Evolutionary conservation across 805 yeast species (phyloP).

Genomic region (Barnettozyma sp.): DNA sequence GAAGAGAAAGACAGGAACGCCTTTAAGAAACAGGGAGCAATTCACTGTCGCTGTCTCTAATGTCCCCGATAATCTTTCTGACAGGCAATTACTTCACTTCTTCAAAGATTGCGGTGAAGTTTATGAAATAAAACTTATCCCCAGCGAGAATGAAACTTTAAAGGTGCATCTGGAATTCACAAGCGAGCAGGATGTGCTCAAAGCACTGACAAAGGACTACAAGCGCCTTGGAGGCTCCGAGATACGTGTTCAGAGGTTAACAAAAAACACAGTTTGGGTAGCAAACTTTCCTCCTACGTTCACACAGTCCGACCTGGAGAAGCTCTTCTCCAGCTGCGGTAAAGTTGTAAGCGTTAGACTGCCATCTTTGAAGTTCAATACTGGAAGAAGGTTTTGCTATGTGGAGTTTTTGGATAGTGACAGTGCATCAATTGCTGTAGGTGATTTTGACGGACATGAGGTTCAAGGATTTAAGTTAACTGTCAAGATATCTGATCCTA

Average conservation of each 20-base stretch:
- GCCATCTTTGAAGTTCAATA: slow-evolving; percentile 52
- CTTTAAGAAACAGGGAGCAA: slow-evolving; percentile 55
- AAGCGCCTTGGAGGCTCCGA: slow-evolving; percentile 38
- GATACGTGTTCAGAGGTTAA: slow-evolving; percentile 39
- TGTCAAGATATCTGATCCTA: slow-evolving; percentile 60
- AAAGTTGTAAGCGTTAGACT: slow-evolving; percentile 45
- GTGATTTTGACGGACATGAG: slow-evolving; percentile 32
- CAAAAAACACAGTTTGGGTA: slow-evolving; percentile 56
- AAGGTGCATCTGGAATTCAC: slow-evolving; percentile 57
- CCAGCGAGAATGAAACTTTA: slow-evolving; percentile 13
- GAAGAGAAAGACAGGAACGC: slow-evolving; percentile 11
- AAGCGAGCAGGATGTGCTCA: slow-evolving; percentile 38
- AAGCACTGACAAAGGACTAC: slow-evolving; percentile 55
- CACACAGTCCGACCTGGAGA: slow-evolving; percentile 32
- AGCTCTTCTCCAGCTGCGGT: slow-evolving; percentile 36
- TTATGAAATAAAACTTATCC: slow-evolving; percentile 27
- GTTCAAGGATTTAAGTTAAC: slow-evolving; percentile 37
- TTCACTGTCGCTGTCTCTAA: slow-evolving; percentile 48
- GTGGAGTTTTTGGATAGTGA: slow-evolving; percentile 44
- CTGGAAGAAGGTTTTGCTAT: slow-evolving; percentile 66
- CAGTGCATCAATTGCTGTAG: slow-evolving; percentile 40
- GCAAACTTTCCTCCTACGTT: slow-evolving; percentile 63
- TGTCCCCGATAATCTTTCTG: slow-evolving; percentile 36
- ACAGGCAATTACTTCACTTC: slow-evolving; percentile 33
- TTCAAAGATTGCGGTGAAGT: slow-evolving; percentile 60